Evolutionary conservation across 1,139 yeast genomes (phyloP).

Genomic region (Nakaseomyces bracarensis): DNA sequence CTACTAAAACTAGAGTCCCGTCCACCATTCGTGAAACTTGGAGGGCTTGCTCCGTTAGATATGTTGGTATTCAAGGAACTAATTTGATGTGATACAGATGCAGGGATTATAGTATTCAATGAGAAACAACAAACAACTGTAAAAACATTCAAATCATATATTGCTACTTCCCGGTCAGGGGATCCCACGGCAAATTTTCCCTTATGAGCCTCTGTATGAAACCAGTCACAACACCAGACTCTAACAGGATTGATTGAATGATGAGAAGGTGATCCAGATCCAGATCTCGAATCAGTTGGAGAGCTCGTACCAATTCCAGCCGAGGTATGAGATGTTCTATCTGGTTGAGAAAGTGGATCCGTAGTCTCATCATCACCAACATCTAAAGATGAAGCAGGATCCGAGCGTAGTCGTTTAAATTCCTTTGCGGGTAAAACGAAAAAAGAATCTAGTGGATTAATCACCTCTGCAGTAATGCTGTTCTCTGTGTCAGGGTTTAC

Average conservation of each 20-base stretch:
- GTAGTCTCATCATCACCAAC: neutral
- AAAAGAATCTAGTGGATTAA: conserved; percentile 23
- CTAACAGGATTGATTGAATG: conserved; percentile 25
- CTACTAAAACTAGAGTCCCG: neutral
- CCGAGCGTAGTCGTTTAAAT: neutral
- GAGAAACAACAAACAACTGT: conserved; percentile 31
- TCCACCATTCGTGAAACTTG: conserved; percentile 10
- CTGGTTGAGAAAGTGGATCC: neutral
- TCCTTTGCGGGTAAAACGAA: conserved; percentile 15
- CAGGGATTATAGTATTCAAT: neutral
- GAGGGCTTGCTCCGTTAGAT: neutral
- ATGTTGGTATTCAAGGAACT: neutral
- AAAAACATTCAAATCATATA: conserved; percentile 44
- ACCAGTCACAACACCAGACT: conserved; percentile 67
- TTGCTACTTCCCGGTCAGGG: conserved; percentile 63
- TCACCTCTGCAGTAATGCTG: conserved; percentile 18
- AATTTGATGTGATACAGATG: neutral
- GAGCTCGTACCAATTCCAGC: conserved; percentile 1
- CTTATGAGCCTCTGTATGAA: conserved; percentile 38
- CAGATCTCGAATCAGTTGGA: conserved; percentile 8
- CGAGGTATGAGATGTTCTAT: neutral
- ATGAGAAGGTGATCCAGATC: conserved; percentile 7
- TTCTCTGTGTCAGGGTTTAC: conserved; percentile 14
- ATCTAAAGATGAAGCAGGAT: conserved; percentile 19
- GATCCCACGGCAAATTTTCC: conserved; percentile 64